A percentile compares a stretch with the other conserved stretches of the same genome.
phyloP scores from a whole-genome alignment of 2,329 filamentous ascomycete genomes.

The Penicillium hordei region DNA sequence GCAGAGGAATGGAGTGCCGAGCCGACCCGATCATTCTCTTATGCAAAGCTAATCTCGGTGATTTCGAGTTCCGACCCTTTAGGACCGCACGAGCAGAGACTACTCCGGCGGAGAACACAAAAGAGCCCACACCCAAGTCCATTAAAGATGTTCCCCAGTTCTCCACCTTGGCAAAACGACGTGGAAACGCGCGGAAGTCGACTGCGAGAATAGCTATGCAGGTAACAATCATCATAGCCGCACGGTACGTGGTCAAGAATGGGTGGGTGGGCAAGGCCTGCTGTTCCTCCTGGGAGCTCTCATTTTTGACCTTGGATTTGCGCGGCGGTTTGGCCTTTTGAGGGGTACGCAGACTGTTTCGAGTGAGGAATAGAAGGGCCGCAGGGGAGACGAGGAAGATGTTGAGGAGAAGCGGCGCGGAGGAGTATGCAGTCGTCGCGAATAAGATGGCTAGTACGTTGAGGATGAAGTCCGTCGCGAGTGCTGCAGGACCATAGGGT shows the following conservation, averaged over 20 bases:
- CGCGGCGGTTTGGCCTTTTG: conserved; percentile 39
- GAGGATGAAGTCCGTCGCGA: conserved; percentile 79
- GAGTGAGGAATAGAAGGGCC: conserved; percentile 57
- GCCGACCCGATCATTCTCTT: conserved; percentile 65
- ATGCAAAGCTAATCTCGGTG: conserved; percentile 46
- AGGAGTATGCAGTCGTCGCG: conserved; percentile 80
- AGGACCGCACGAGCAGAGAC: conserved; percentile 83
- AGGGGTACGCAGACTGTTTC: conserved; percentile 26
- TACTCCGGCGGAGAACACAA: conserved; percentile 90
- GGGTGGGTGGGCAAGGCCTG: conserved; percentile 75
- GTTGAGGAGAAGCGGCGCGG: conserved; percentile 70
- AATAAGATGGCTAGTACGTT: conserved; percentile 81
- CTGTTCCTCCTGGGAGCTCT: conserved; percentile 27
- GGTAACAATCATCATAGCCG: conserved; percentile 86
- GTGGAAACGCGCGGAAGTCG: conserved; percentile 88
- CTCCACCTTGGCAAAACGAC: conserved; percentile 95
- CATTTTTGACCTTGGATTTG: conserved; percentile 23
- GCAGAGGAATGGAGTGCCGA: conserved; percentile 78
- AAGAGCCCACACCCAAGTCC: conserved; percentile 95
- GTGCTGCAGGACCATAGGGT: conserved; percentile 66
- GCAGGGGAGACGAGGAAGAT: conserved; percentile 72
- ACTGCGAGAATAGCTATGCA: conserved; percentile 93
- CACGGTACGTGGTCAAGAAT: conserved; percentile 88
- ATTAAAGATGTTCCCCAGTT: conserved; percentile 99
- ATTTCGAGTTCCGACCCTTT: conserved; percentile 60